Base-by-base conservation (phyloP, 176 grass and related monocot species). In the Elaeis guineensis region DNA sequence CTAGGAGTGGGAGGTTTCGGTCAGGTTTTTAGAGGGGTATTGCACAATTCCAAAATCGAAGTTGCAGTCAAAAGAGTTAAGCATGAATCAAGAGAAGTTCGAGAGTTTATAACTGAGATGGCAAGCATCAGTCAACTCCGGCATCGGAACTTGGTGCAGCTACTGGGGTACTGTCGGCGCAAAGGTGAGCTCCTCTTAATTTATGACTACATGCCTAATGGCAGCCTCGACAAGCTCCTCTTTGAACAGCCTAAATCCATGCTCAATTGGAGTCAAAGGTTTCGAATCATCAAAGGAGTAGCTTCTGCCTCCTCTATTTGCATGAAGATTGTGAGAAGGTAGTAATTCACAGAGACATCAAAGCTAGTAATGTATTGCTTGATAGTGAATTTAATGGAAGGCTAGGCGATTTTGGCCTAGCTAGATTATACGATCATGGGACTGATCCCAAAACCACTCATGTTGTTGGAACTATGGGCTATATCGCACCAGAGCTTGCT, bases 181-280 rank as follows among this genome's bases (percentile, higher is more conserved):
- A 5, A 32, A 32, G 30, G 1, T 32, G 30, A 32, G 30, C 6
- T 32, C 30, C 30, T 39, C 35, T 39, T 39, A 11, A 9, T 39
- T 11, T 39, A 39, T 39, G 35, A 39, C 12, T 39, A 39, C 35
- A 39, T 39, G 35, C 52, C 65, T 6, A 55, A 59, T 12, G 72
- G 78, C 25, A 81, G 72, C 21, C 59, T 81, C 21, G 78, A 81
- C 72, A 75, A 81, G 17, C 71, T 75, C 66, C 17, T 81, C 19
- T 51, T 70, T 4, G 16, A 15, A 5, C 39, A 1, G 0, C 17
- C 57, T 20, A 71, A 50, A 5, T 49, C 49, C 1, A 16, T 24
- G 18, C 19, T 82, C 1, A 57, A n/a, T 19, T 82, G 79, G 79
- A 9, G 29, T 19, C 55, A 71, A 0, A 65, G 66, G 55, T 82